These are phyloP conservation scores for Cercophora sp. DNA, from an alignment of 495 filamentous ascomycete genomes.

Conservation along the genomic window DNA sequence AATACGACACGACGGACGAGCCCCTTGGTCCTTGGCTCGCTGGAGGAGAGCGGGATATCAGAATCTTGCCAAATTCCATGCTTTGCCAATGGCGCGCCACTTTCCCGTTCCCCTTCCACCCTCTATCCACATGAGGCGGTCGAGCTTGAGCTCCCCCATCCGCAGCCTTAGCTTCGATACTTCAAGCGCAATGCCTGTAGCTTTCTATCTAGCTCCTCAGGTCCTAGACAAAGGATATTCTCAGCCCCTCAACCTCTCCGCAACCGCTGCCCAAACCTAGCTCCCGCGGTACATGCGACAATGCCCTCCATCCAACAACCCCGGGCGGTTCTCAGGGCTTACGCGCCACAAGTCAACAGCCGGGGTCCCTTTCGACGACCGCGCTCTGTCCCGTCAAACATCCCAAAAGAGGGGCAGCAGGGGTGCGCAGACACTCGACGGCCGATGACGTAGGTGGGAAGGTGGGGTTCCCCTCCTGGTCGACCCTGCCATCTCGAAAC, in stretches of 20 bases:
- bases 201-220: not conserved
- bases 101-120: constrained; percentile 19
- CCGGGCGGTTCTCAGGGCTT: too few relatives aligned
- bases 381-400: not conserved
- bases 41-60: constrained; percentile 28
- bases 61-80: constrained; percentile 28
- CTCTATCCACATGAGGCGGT: not conserved
- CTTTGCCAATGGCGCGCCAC: constrained; percentile 22
- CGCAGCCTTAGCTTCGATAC: not conserved
- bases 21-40: constrained; percentile 1
- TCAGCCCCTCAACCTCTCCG: not conserved
- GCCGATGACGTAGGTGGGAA: constrained; percentile 27
- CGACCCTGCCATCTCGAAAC: constrained; percentile 8
- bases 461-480: constrained; percentile 12
- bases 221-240: not conserved
- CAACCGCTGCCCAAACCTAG: not conserved
- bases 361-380: not conserved
- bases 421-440: not conserved
- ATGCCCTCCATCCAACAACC: too few relatives aligned
- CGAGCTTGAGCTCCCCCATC: too few relatives aligned
- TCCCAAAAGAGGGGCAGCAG: constrained; percentile 4
- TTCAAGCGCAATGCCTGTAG: not conserved
- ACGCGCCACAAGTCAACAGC: not conserved
- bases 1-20: constrained; percentile 17
- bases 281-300: not conserved